phyloP scores from a whole-genome alignment of 768 basidiomycete genomes.

The Chalciporus piperatus region DNA sequence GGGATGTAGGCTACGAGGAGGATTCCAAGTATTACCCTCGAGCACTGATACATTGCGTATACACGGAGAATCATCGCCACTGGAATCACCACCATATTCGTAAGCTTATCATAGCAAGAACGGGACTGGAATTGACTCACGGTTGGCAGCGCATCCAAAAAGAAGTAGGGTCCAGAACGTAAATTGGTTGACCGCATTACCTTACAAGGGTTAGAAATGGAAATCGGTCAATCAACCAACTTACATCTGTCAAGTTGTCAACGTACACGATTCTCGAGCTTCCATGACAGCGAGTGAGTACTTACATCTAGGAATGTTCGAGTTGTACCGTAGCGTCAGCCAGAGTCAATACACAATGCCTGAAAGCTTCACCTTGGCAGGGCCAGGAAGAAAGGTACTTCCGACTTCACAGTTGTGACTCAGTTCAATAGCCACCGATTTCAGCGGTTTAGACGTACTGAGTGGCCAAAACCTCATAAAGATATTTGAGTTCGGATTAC shows the following conservation, averaged over 20 bases:
- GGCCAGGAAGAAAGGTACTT: slow-evolving; percentile 17
- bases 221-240: not conserved
- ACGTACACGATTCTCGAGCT: not conserved
- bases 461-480: not conserved
- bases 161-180: not conserved
- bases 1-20: not conserved
- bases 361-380: not conserved
- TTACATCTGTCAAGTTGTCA: not conserved
- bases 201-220: not conserved
- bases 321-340: not conserved
- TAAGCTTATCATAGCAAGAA: no score
- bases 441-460: no score
- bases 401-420: slow-evolving; percentile 7
- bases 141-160: not conserved
- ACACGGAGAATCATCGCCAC: slow-evolving; percentile 11
- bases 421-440: no score
- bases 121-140: not conserved
- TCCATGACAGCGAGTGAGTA: not conserved
- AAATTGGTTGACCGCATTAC: not conserved
- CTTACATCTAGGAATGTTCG: not conserved
- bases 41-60: slow-evolving; percentile 11
- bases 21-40: not conserved
- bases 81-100: not conserved
- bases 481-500: not conserved
- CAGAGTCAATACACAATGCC: not conserved